Evolutionary conservation across 768 basidiomycete species (phyloP), one percentile per base, ranked within the genome.

Genomic region (Termitomyces sp.): DNA sequence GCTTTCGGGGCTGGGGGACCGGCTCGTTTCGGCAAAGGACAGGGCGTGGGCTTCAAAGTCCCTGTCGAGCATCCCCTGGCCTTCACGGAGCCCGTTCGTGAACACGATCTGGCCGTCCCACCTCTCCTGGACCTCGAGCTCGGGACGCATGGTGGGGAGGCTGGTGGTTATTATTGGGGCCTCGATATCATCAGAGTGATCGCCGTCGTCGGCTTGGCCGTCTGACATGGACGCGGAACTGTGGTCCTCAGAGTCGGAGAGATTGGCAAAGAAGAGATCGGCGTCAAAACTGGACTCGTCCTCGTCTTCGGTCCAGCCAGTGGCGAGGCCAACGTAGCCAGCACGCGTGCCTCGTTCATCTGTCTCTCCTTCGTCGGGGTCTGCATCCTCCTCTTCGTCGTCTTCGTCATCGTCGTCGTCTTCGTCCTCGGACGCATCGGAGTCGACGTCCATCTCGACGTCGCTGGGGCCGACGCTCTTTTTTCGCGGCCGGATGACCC

Each of bases 271-370:
- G 73, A 93, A 92, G 0, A 92, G 68, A 59, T 92, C 89, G 10
- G 91, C 91, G 62, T 93, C 91, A 63, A 90, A 89, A 58, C 79
- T 82, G 2, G 84, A 86, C 67, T 90, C 89, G 60, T 85, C 89
- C 56, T 85, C 87, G 19, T 87, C 65, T 14, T 66, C 86, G 41
- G 86, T 86, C 89, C 89, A 93, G 43, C 87, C 84, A 1, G 85
- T 85, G 48, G 80, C 85, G 47, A 89, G 77, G 48, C 86, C 87
- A 41, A 80, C 78, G 64, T 84, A 88, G 48, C 73, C 71, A 40
- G 60, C 64, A 31, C 66, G 64, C 66, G 68, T 60, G 60, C 61
- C 64, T 57, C 67, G 61, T 61, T 71, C 77, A 73, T 78, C 81
- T 55, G 75, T 70, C 61, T 81, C 81, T 43, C 74, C 74, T 3